phyloP scores from a whole-genome alignment of 129 eudicot genomes.

The Pseudognaphalium luteoalbum region DNA sequence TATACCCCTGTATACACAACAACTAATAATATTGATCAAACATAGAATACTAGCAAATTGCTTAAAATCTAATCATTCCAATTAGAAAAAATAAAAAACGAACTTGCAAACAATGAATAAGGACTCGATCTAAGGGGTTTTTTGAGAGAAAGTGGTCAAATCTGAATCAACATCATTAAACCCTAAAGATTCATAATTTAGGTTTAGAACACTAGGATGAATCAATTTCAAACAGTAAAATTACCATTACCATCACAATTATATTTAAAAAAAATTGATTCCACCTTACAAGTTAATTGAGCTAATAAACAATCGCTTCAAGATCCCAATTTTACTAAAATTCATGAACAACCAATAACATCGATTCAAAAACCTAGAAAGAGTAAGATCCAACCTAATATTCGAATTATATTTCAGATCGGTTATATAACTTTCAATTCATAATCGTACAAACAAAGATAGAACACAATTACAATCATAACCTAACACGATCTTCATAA shows the following conservation, averaged over 20 bases:
- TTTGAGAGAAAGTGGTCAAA: neutral
- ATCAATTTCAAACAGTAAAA: neutral
- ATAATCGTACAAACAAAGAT: neutral
- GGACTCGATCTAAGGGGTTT: neutral
- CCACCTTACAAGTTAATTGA: neutral
- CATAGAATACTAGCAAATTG: neutral
- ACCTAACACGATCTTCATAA: conserved; percentile 12
- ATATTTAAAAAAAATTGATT: neutral
- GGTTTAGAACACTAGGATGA: neutral
- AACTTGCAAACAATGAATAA: neutral
- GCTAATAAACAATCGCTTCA: neutral
- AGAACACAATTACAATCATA: neutral
- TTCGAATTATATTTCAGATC: neutral
- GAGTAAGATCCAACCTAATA: neutral
- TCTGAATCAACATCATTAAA: neutral
- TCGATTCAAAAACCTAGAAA: neutral
- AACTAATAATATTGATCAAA: neutral
- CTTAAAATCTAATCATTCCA: no score
- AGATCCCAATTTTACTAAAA: neutral
- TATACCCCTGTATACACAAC: conserved; percentile 45
- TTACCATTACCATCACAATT: neutral
- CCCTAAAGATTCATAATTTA: neutral
- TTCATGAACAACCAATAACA: neutral
- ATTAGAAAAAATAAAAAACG: no score
- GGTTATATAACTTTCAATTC: neutral